phyloP scores from a whole-genome alignment of 768 basidiomycete species.

The Rhizopogon salebrosus region DNA sequence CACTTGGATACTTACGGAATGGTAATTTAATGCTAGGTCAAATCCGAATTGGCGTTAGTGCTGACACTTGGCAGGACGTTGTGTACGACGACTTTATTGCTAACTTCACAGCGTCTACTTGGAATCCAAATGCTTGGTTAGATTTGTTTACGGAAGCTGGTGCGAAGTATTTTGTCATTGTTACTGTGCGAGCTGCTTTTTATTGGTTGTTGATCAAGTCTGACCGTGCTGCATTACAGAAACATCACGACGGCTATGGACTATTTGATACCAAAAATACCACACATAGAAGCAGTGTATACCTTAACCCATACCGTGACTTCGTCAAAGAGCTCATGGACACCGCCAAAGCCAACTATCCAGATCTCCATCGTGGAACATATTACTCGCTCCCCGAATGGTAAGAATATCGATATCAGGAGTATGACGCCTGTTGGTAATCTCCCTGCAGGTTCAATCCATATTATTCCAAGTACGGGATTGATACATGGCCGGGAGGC shows the following conservation, averaged over 20 bases:
- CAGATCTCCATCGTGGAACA: constrained; percentile 48
- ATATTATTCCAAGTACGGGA: constrained; percentile 46
- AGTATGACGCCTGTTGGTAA: not conserved
- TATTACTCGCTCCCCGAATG: constrained; percentile 57
- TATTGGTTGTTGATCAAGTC: not conserved
- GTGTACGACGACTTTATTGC: constrained; percentile 57
- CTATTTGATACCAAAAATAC: constrained; percentile 54
- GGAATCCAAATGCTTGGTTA: constrained; percentile 50
- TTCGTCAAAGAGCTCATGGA: constrained; percentile 46
- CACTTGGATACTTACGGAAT: constrained; percentile 47
- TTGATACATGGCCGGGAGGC: constrained; percentile 46
- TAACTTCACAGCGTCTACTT: constrained; percentile 46
- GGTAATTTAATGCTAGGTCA: constrained; percentile 10
- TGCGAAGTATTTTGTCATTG: constrained; percentile 58
- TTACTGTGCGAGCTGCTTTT: constrained; percentile 32
- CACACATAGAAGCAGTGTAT: constrained; percentile 43
- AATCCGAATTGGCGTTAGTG: not conserved
- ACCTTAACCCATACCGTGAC: constrained; percentile 47
- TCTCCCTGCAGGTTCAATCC: constrained; percentile 45
- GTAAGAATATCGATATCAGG: constrained; percentile 16
- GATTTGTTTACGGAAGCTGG: constrained; percentile 51
- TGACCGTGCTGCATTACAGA: constrained; percentile 24
- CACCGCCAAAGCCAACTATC: constrained; percentile 44
- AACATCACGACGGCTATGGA: constrained; percentile 59
- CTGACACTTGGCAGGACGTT: constrained; percentile 28